Evolutionary conservation across 2,329 filamentous ascomycete species (phyloP).

Genomic region (Dactylella cylindrospora): DNA sequence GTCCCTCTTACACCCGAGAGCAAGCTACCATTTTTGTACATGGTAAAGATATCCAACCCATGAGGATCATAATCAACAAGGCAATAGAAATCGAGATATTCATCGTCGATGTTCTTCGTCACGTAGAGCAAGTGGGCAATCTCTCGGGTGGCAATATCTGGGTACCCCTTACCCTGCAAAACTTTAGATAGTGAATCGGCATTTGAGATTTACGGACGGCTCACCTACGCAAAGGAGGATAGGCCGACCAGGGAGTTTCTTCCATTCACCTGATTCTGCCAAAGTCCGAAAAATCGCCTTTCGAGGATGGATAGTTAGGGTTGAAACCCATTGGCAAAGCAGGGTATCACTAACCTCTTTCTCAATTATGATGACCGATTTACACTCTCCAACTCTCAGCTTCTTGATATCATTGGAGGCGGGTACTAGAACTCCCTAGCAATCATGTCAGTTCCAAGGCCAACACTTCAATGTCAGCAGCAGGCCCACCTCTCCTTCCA

Average conservation of each 20-base stretch:
- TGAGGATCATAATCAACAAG: constrained; percentile 77
- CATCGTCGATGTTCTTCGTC: constrained; percentile 55
- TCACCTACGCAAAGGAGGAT: constrained; percentile 45
- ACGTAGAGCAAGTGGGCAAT: constrained; percentile 63
- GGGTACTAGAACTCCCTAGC: constrained; percentile 65
- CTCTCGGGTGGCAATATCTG: constrained; percentile 69
- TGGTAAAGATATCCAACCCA: constrained; percentile 71
- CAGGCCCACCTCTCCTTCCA: constrained; percentile 50
- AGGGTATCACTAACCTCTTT: constrained; percentile 64
- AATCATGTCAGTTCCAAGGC: constrained; percentile 25
- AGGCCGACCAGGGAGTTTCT: constrained; percentile 12
- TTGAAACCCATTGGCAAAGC: constrained; percentile 5
- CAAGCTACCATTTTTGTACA: constrained; percentile 71
- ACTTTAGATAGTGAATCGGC: not conserved
- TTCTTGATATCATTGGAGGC: constrained; percentile 56
- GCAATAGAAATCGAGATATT: constrained; percentile 59
- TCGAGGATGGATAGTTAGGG: not conserved
- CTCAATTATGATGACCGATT: constrained; percentile 73
- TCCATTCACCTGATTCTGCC: constrained; percentile 41
- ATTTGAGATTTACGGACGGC: not conserved
- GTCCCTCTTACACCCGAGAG: constrained; percentile 61
- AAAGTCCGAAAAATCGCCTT: constrained; percentile 37
- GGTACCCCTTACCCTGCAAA: constrained; percentile 74
- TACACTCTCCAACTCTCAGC: constrained; percentile 57
- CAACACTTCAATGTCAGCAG: constrained; percentile 49